phyloP scores from a whole-genome alignment of 2,329 filamentous ascomycete genomes.

The Knufia petricola region DNA sequence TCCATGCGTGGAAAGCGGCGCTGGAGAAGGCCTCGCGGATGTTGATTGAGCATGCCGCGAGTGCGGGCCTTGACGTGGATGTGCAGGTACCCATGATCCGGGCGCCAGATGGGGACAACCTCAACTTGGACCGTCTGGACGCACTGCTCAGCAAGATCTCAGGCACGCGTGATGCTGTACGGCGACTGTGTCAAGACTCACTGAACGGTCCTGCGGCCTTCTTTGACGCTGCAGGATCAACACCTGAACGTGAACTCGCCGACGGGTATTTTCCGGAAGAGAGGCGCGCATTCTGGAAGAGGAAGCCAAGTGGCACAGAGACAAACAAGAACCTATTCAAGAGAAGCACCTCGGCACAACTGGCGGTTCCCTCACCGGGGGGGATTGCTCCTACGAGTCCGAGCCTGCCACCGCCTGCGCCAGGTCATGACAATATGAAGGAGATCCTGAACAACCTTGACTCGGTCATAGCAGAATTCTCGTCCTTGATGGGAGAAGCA shows the following conservation, averaged over 20 bases:
- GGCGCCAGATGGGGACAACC: slow-evolving; percentile 47
- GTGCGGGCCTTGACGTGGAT: slow-evolving; percentile 31
- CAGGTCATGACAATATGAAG: slow-evolving; percentile 66
- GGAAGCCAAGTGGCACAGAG: slow-evolving; percentile 56
- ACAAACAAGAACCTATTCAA: slow-evolving; percentile 34
- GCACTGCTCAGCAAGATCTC: slow-evolving; percentile 75
- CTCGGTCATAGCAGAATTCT: slow-evolving; percentile 71
- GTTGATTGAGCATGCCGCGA: slow-evolving; percentile 20
- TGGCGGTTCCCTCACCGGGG: slow-evolving; percentile 39
- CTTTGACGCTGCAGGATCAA: slow-evolving; percentile 14
- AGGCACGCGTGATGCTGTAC: slow-evolving; percentile 78
- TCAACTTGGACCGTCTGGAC: slow-evolving; percentile 82
- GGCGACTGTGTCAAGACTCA: slow-evolving; percentile 78
- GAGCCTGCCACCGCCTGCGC: slow-evolving; percentile 15
- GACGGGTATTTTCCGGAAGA: slow-evolving; percentile 37
- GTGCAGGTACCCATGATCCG: neutral
- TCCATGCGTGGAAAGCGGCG: slow-evolving; percentile 75
- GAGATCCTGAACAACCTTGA: slow-evolving; percentile 79
- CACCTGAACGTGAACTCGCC: slow-evolving; percentile 27
- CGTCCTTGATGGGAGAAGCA: slow-evolving; percentile 63
- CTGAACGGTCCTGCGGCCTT: slow-evolving; percentile 26
- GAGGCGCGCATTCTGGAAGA: slow-evolving; percentile 80
- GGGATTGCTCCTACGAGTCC: slow-evolving; percentile 7
- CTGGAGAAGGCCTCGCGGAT: slow-evolving; percentile 68
- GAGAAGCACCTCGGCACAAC: slow-evolving; percentile 45